phyloP scores from a whole-genome alignment of 129 eudicot genomes.

The Deinandra increscens region DNA sequence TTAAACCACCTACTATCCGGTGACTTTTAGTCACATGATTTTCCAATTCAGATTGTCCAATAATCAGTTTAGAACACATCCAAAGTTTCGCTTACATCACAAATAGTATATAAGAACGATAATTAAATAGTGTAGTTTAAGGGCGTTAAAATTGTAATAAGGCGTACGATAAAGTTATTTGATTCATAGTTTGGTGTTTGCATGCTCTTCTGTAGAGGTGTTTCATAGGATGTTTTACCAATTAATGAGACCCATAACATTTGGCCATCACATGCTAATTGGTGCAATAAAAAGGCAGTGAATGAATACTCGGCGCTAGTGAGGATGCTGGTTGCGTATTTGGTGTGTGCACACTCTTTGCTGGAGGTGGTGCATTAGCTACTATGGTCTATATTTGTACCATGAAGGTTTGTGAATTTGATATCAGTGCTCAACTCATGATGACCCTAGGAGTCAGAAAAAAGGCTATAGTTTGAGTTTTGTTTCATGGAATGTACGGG shows the following conservation, averaged over 20 bases:
- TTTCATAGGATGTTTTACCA: background rate
- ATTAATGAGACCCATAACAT: background rate
- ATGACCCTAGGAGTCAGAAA: no score
- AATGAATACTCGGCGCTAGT: background rate
- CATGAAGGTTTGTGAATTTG: no score
- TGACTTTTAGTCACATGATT: background rate
- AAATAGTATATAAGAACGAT: background rate
- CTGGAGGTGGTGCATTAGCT: background rate
- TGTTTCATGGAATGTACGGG: no score
- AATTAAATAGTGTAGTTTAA: background rate
- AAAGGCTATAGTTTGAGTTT: no score
- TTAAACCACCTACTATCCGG: no score
- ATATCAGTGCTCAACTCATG: no score
- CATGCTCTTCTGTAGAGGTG: background rate
- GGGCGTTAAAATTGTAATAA: background rate
- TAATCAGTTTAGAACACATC: background rate
- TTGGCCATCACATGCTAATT: background rate
- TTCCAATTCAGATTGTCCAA: background rate
- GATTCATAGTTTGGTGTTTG: background rate
- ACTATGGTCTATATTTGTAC: no score
- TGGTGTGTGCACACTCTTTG: background rate
- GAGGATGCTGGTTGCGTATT: background rate
- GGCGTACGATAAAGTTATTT: background rate
- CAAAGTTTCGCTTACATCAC: no score
- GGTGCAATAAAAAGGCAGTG: background rate